Conservation (phyloP, 805 yeast species). For the Metschnikowia amazonensis region DNA sequence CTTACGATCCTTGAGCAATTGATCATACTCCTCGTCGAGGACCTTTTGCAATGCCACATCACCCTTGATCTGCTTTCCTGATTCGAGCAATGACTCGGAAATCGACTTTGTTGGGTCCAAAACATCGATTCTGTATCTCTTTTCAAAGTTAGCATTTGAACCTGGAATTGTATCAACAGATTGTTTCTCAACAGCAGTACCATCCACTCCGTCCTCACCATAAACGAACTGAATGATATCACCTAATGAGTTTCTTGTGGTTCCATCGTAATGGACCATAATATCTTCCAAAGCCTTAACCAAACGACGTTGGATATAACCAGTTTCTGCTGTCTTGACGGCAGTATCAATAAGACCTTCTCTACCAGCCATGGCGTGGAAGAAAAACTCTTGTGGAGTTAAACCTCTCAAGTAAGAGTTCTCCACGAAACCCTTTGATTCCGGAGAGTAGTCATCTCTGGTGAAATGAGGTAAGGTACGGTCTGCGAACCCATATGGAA, state of each 20-base stretch:
- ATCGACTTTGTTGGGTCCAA: slow-evolving; percentile 62
- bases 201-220: slow-evolving; percentile 99
- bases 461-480: slow-evolving; percentile 97
- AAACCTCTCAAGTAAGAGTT: slow-evolving; percentile 93
- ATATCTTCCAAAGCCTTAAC: slow-evolving; percentile 96
- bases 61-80: slow-evolving; percentile 88
- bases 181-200: slow-evolving; percentile 96
- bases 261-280: slow-evolving; percentile 97
- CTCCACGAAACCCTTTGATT: slow-evolving; percentile 95
- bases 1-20: slow-evolving; percentile 70
- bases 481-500: slow-evolving; percentile 94
- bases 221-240: slow-evolving; percentile 93
- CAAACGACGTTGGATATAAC: slow-evolving; percentile 96
- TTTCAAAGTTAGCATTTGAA: slow-evolving; percentile 76
- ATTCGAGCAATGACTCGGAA: slow-evolving; percentile 73
- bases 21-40: slow-evolving; percentile 81
- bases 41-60: slow-evolving; percentile 77
- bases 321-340: slow-evolving; percentile 98
- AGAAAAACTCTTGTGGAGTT: slow-evolving; percentile 93
- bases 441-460: slow-evolving; percentile 97
- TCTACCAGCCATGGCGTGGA: slow-evolving; percentile 99
- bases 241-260: slow-evolving; percentile 96
- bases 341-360: slow-evolving; percentile 99
- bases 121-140: slow-evolving; percentile 80
- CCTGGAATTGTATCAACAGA: slow-evolving; percentile 95